Evolutionary conservation across 495 filamentous ascomycete genomes (phyloP).

Genomic region (Hypoxylon fragiforme): DNA sequence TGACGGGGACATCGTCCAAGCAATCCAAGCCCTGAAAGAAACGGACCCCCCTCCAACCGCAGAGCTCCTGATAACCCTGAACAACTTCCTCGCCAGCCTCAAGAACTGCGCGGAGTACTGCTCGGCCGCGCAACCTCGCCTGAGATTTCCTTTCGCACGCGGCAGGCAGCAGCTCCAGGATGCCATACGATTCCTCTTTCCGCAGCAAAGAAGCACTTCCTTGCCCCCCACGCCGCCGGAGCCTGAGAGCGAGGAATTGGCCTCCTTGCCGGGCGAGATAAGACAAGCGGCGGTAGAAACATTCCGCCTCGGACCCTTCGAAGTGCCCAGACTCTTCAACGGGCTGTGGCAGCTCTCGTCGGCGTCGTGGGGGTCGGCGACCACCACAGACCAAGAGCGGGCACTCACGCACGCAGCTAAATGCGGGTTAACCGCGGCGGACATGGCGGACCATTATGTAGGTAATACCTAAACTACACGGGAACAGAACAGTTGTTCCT

Average conservation of each 20-base stretch:
- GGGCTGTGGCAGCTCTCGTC: conserved; percentile 53
- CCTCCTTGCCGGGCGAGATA: too few relatives aligned
- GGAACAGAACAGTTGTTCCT: too few relatives aligned
- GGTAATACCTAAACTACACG: too few relatives aligned
- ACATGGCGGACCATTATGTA: conserved; percentile 56
- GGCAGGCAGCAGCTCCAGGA: conserved; percentile 18
- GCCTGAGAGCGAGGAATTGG: not conserved
- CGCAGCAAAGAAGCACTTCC: not conserved
- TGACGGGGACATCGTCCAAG: conserved; percentile 50
- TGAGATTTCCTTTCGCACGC: conserved; percentile 21
- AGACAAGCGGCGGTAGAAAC: conserved; percentile 36
- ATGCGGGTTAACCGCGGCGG: conserved; percentile 26
- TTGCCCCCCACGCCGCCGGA: not conserved
- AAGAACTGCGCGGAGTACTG: conserved; percentile 18
- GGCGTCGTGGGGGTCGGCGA: conserved; percentile 49
- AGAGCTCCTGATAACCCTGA: conserved; percentile 4
- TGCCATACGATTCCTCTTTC: conserved; percentile 19
- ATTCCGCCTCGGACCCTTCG: conserved; percentile 36
- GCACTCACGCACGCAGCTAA: conserved; percentile 9
- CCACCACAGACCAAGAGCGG: conserved; percentile 30
- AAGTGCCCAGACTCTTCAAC: conserved; percentile 46
- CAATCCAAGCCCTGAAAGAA: conserved; percentile 48
- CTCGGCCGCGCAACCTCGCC: not conserved
- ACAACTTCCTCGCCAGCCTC: conserved; percentile 4
- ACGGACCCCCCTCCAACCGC: conserved; percentile 12